Percentiles rank a stretch among this genome's conserved stretches.
These are phyloP conservation scores for Chytriomyces sp. DNA, from an alignment of 192 early-diverging fungal genomes.

Conservation along the genomic window DNA sequence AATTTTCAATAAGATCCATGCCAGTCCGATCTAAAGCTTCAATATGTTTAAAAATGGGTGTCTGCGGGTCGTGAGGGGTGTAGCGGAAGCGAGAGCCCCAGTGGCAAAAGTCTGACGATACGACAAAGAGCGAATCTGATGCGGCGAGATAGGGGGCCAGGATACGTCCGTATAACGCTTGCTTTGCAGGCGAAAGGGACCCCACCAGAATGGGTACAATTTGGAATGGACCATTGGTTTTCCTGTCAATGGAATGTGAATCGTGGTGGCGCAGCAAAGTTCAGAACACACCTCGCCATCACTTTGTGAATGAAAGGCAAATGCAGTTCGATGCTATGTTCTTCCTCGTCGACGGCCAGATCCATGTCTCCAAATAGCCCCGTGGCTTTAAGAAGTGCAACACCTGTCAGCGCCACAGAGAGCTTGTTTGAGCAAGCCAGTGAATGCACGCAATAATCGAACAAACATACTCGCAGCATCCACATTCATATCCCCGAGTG, in stretches of 20 bases:
- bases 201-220: slow-evolving; percentile 94
- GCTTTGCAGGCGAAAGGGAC: slow-evolving; percentile 60
- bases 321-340: slow-evolving; percentile 98
- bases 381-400: slow-evolving; percentile 67
- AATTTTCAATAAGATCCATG: slow-evolving; percentile 75
- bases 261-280: not conserved
- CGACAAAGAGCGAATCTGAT: slow-evolving; percentile 79
- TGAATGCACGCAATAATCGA: not conserved
- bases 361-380: slow-evolving; percentile 74
- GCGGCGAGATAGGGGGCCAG: slow-evolving; percentile 76
- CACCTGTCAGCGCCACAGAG: slow-evolving; percentile 44
- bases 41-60: slow-evolving; percentile 81
- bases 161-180: slow-evolving; percentile 71
- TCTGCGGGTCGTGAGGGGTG: slow-evolving; percentile 47
- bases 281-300: slow-evolving; percentile 63
- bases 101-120: slow-evolving; percentile 99
- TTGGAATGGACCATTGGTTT: slow-evolving; percentile 49
- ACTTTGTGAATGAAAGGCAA: slow-evolving; percentile 86
- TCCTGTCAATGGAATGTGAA: slow-evolving; percentile 7
- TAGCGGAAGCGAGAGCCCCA: slow-evolving; percentile 91
- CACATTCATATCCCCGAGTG: slow-evolving; percentile 80
- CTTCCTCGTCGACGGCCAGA: slow-evolving; percentile 77
- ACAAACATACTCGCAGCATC: slow-evolving; percentile 64
- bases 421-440: not conserved
- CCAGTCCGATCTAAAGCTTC: slow-evolving; percentile 77